Evolutionary conservation across 331 rosid species (phyloP).

Genomic region (Quercus tomentella): DNA sequence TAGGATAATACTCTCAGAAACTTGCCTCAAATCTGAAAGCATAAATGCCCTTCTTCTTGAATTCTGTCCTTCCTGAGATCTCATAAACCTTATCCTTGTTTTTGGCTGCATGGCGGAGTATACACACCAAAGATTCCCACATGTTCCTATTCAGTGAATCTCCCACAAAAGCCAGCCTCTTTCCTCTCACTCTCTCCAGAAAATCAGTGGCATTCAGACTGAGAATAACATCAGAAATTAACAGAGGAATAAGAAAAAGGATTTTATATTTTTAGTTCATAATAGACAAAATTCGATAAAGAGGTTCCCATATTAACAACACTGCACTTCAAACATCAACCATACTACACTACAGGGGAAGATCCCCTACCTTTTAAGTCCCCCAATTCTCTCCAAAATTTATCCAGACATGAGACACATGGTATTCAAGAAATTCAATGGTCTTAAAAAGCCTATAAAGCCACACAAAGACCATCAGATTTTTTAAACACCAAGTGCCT

Average conservation of each 20-base stretch:
- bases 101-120: slow-evolving; percentile 56
- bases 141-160: slow-evolving; percentile 94
- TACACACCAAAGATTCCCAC: slow-evolving; percentile 96
- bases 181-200: slow-evolving; percentile 74
- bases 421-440: too few species aligned
- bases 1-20: not conserved
- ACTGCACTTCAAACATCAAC: not conserved
- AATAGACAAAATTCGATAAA: not conserved
- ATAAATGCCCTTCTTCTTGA: slow-evolving; percentile 82
- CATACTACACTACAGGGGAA: not conserved
- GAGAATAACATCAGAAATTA: slow-evolving; percentile 21
- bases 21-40: slow-evolving; percentile 94
- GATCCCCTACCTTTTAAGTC: too few species aligned
- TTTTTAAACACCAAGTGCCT: too few species aligned
- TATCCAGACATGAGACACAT: too few species aligned
- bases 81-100: slow-evolving; percentile 67
- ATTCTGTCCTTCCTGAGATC: slow-evolving; percentile 72
- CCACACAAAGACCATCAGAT: not conserved
- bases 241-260: slow-evolving; percentile 12
- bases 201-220: slow-evolving; percentile 91
- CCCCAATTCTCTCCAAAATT: too few species aligned
- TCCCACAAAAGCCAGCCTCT: slow-evolving; percentile 79
- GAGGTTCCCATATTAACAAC: not conserved
- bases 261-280: not conserved
- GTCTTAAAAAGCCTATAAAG: not conserved